phyloP scores from a whole-genome alignment of 2,329 filamentous ascomycete species.

The Sporothrix globosa region DNA sequence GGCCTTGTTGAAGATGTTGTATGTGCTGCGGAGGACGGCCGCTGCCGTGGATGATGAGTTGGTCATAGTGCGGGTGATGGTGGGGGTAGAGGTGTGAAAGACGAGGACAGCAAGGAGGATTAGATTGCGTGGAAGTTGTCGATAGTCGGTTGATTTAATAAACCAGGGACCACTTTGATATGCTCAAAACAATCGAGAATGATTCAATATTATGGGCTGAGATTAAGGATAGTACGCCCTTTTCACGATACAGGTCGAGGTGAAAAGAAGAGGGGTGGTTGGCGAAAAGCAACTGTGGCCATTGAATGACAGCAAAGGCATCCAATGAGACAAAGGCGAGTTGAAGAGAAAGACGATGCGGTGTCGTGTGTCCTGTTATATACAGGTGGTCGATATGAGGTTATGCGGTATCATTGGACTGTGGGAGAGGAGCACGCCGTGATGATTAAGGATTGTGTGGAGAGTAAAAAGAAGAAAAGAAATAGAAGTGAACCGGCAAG shows the following conservation, averaged over 20 bases:
- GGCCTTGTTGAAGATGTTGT: slow-evolving; percentile 37
- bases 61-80: slow-evolving; percentile 32
- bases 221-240: slow-evolving; percentile 15
- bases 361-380: background rate
- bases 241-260: slow-evolving; percentile 15
- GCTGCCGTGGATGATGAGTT: slow-evolving; percentile 36
- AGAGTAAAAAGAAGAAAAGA: background rate
- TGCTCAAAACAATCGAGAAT: background rate
- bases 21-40: slow-evolving; percentile 33
- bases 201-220: background rate
- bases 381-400: background rate
- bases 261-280: slow-evolving; percentile 1
- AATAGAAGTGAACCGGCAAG: background rate
- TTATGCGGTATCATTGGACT: background rate
- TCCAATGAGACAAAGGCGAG: background rate
- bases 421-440: no score
- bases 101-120: background rate
- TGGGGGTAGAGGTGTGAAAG: background rate
- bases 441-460: background rate
- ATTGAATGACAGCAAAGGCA: slow-evolving; percentile 20
- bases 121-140: background rate
- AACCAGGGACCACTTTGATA: background rate
- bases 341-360: background rate
- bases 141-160: no score
- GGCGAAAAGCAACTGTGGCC: background rate